Evolutionary conservation across 371 early-diverging fungal genomes (phyloP).

Genomic region (Actinomortierella wolfii): DNA sequence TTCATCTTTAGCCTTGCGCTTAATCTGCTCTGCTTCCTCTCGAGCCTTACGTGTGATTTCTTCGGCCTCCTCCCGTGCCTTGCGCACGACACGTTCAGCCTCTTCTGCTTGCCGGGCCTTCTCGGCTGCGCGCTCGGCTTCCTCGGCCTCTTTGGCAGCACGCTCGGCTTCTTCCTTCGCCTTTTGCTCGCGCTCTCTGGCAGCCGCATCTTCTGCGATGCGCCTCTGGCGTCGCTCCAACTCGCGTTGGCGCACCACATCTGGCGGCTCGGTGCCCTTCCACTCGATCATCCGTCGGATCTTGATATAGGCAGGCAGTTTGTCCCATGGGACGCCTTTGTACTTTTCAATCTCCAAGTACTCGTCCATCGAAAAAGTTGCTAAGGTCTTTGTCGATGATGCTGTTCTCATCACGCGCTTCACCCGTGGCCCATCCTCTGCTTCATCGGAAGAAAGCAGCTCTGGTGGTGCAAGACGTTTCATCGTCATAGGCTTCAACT

Average conservation of each 20-base stretch:
- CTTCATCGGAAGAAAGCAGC: constrained; percentile 10
- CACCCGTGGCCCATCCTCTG: background rate
- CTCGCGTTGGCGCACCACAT: constrained; percentile 19
- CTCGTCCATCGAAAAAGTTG: constrained; percentile 22
- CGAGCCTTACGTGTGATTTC: too few species aligned
- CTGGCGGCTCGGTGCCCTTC: constrained; percentile 37
- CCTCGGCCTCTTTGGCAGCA: background rate
- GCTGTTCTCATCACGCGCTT: constrained; percentile 5
- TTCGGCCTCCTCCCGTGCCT: too few species aligned
- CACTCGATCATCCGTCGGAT: constrained; percentile 27
- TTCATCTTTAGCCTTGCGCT: too few species aligned
- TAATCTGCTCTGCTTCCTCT: too few species aligned
- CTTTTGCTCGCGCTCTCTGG: constrained; percentile 2
- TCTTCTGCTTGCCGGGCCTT: too few species aligned
- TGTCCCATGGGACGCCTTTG: constrained; percentile 33
- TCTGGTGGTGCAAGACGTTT: constrained; percentile 14
- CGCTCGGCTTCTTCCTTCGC: background rate
- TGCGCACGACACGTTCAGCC: too few species aligned
- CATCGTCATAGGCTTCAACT: background rate
- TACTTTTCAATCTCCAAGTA: constrained; percentile 40
- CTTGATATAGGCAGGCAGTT: constrained; percentile 21
- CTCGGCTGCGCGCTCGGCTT: constrained; percentile 4
- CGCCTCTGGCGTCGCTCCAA: constrained; percentile 10
- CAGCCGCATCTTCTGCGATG: constrained; percentile 14
- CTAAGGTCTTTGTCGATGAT: background rate